Evolutionary conservation across 176 grass and related monocot genomes (phyloP).

Genomic region (Oryza brachyantha): DNA sequence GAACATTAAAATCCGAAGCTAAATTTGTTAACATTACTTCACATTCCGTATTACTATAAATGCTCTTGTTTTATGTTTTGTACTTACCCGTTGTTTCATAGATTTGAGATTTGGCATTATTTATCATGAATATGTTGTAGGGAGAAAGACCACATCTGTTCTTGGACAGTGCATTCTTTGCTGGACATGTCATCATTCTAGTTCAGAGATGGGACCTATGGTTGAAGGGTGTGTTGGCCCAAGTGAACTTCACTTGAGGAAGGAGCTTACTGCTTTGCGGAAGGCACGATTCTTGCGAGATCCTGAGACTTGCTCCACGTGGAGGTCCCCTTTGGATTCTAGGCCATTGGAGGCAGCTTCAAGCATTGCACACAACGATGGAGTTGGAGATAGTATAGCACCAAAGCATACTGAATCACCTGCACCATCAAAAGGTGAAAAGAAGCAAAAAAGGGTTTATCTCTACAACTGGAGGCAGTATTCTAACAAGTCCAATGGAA

Average conservation of each 20-base stretch:
- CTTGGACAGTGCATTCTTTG: not conserved
- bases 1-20: not conserved
- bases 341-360: conserved; percentile 41
- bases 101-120: not conserved
- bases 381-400: conserved; percentile 7
- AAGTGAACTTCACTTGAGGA: conserved; percentile 81
- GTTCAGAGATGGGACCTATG: conserved; percentile 33
- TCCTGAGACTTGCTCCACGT: conserved; percentile 72
- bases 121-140: conserved; percentile 4
- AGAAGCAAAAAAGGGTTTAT: conserved; percentile 63
- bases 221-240: conserved; percentile 66
- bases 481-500: conserved; percentile 60
- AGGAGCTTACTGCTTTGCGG: conserved; percentile 58
- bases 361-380: conserved; percentile 25
- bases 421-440: conserved; percentile 41
- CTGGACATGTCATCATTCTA: conserved; percentile 8
- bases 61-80: not conserved
- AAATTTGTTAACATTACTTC: not conserved
- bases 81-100: not conserved
- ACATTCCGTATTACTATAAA: not conserved
- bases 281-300: conserved; percentile 60
- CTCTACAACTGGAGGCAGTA: conserved; percentile 85
- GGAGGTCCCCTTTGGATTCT: conserved; percentile 57
- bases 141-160: not conserved
- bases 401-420: conserved; percentile 30